These are phyloP conservation scores for Beauveria rudraprayagi DNA, from an alignment of 2,329 filamentous ascomycete species.

Conservation along the genomic window DNA sequence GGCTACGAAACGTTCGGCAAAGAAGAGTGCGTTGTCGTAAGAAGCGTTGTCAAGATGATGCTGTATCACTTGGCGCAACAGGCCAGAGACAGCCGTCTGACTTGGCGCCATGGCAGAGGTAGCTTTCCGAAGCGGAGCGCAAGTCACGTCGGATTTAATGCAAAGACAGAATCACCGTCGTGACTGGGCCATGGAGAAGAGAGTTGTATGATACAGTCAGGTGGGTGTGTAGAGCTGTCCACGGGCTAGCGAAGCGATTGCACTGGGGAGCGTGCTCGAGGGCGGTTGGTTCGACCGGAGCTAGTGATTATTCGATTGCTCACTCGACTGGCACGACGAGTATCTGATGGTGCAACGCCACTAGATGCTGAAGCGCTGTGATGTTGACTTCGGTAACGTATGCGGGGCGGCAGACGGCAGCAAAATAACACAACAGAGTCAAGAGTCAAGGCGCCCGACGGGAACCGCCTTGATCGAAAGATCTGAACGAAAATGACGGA, in stretches of 20 bases:
- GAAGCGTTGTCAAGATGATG: constrained; percentile 84
- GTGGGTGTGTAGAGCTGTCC: neutral
- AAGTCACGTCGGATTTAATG: neutral
- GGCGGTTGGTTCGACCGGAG: neutral
- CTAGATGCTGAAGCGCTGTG: neutral
- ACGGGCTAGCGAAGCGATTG: neutral
- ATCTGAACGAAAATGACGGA: neutral
- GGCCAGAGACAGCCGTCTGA: constrained; percentile 39
- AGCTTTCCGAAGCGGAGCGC: neutral
- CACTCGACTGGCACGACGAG: neutral
- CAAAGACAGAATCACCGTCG: neutral
- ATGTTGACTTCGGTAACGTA: neutral
- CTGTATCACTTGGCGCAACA: constrained; percentile 52
- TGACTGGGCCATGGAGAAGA: constrained; percentile 6
- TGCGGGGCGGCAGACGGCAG: constrained; percentile 4
- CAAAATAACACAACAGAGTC: constrained; percentile 5
- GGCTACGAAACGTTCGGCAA: constrained; percentile 76
- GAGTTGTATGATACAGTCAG: neutral
- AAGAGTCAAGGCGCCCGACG: neutral
- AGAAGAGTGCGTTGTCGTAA: constrained; percentile 85
- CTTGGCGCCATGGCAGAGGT: constrained; percentile 43
- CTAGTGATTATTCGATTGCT: neutral
- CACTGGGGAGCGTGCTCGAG: neutral
- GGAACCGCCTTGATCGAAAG: neutral
- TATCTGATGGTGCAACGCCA: neutral